Conservation (phyloP, 345 rosid genomes). For the Ailanthus altissimus region DNA sequence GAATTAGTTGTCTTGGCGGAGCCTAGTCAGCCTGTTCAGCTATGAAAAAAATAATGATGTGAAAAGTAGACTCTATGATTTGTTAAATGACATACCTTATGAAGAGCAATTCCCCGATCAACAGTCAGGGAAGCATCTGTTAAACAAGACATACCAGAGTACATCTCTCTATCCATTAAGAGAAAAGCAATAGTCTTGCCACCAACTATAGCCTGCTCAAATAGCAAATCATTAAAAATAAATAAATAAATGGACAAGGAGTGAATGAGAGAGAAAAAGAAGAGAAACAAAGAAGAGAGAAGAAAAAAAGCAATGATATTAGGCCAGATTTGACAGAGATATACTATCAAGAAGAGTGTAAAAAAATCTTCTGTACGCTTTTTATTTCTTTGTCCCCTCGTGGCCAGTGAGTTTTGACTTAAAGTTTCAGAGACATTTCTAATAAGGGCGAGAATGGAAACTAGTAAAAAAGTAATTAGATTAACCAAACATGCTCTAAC, state of each 20-base stretch:
- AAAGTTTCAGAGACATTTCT: neutral
- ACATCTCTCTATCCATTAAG: constrained; percentile 78
- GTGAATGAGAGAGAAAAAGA: constrained; percentile 7
- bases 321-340: neutral
- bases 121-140: constrained; percentile 52
- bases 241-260: neutral
- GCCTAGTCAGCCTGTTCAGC: neutral
- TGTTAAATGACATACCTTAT: constrained; percentile 49
- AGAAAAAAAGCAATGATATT: neutral
- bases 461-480: constrained; percentile 3
- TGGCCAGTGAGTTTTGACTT: neutral
- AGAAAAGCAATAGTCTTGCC: constrained; percentile 73
- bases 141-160: constrained; percentile 71
- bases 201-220: constrained; percentile 70
- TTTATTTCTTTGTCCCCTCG: neutral
- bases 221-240: constrained; percentile 21
- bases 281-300: neutral
- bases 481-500: constrained; percentile 10
- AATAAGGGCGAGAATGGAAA: neutral
- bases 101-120: constrained; percentile 75
- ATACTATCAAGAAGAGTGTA: constrained; percentile 6
- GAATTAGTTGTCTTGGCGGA: constrained; percentile 5
- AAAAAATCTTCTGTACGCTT: neutral
- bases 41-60: constrained; percentile 1
- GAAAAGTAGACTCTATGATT: constrained; percentile 1